Evolutionary conservation across 495 filamentous ascomycete genomes (phyloP).

Genomic region (Pseudevernia furfuracea): DNA sequence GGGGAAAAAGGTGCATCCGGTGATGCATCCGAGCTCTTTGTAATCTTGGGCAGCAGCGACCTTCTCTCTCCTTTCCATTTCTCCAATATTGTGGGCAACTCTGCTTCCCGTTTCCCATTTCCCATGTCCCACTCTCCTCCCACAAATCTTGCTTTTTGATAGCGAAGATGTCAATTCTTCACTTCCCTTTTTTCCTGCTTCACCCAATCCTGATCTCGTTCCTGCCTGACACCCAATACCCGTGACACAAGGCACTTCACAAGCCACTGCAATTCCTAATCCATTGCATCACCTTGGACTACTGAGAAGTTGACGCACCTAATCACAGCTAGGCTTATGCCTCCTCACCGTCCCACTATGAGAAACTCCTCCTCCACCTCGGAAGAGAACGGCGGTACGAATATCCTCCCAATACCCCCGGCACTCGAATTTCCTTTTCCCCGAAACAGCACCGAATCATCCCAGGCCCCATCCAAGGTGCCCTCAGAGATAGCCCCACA

Average conservation of each 20-base stretch:
- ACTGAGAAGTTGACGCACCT: no score
- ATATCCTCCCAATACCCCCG: slow-evolving; percentile 26
- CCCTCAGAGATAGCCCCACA: not conserved
- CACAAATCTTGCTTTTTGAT: not conserved
- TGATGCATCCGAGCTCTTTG: not conserved
- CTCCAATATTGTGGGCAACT: not conserved
- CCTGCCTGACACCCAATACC: not conserved
- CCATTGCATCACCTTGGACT: not conserved
- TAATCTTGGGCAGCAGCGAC: not conserved
- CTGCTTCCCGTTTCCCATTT: not conserved
- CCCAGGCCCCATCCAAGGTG: slow-evolving; percentile 1
- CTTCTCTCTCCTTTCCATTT: not conserved
- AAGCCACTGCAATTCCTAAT: not conserved
- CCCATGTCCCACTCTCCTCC: no score
- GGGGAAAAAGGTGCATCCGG: not conserved
- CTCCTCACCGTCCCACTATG: not conserved
- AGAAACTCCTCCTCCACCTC: slow-evolving; percentile 1
- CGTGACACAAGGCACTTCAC: not conserved
- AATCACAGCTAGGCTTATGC: not conserved
- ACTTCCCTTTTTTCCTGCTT: not conserved
- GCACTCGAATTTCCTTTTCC: slow-evolving; percentile 26
- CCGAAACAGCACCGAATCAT: slow-evolving; percentile 16
- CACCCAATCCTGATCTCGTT: not conserved
- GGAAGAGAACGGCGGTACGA: slow-evolving; percentile 10
- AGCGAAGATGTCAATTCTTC: not conserved